Conservation (phyloP, 139 green algal genomes). For the Chlamydomonas urium region DNA sequence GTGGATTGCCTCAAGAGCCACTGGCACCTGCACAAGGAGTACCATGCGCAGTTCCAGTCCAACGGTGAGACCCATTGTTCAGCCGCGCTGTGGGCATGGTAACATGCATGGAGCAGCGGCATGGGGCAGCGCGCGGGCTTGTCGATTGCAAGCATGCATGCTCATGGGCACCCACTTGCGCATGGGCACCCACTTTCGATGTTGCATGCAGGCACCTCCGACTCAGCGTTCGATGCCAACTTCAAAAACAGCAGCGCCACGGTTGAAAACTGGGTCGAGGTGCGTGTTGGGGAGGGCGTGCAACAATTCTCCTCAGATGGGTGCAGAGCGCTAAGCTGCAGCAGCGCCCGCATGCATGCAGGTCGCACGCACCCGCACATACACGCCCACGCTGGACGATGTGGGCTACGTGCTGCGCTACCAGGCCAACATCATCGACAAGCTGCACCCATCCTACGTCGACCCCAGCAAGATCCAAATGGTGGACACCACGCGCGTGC, state of each 20-base stretch:
- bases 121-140: no score
- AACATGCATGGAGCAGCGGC: background rate
- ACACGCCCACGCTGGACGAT: slow-evolving; percentile 80
- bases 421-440: slow-evolving; percentile 59
- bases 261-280: slow-evolving; percentile 20
- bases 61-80: background rate
- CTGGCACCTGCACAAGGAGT: slow-evolving; percentile 86
- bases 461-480: slow-evolving; percentile 28
- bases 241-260: slow-evolving; percentile 21
- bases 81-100: background rate
- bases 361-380: slow-evolving; percentile 63
- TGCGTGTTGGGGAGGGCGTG: no score
- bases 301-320: no score
- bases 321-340: no score
- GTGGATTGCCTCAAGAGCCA: slow-evolving; percentile 83
- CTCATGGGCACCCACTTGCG: background rate
- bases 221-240: background rate
- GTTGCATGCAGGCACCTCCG: background rate
- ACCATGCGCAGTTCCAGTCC: slow-evolving; percentile 61
- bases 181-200: background rate
- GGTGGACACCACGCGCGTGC: slow-evolving; percentile 73
- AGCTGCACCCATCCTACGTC: slow-evolving; percentile 27
- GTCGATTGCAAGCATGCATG: no score
- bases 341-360: slow-evolving; percentile 24
- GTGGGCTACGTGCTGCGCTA: slow-evolving; percentile 86